Evolutionary conservation across 2,329 filamentous ascomycete genomes (phyloP).

Genomic region (Calonectria montana): DNA sequence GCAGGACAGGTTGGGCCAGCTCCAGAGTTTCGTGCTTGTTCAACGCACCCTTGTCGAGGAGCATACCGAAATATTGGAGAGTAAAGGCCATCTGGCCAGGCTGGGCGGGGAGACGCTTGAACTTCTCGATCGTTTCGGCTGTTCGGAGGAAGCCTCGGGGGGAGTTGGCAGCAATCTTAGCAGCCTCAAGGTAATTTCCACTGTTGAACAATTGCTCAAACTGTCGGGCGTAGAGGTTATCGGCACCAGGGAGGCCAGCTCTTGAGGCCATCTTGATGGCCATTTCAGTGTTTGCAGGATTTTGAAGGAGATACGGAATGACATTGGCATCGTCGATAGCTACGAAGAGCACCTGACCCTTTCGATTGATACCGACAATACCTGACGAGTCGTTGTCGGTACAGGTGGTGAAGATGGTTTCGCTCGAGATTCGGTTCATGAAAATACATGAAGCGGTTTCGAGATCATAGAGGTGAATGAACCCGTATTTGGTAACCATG

Average conservation of each 20-base stretch:
- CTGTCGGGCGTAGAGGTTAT: constrained; percentile 90
- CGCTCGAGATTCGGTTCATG: constrained; percentile 99
- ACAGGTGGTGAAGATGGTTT: constrained; percentile 97
- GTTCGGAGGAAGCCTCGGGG: constrained; percentile 96
- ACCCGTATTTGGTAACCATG: constrained; percentile 98
- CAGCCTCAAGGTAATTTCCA: constrained; percentile 87
- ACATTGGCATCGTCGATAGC: constrained; percentile 92
- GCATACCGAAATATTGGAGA: constrained; percentile 96
- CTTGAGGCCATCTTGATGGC: constrained; percentile 97
- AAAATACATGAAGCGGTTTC: constrained; percentile 97
- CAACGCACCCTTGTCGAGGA: constrained; percentile 92
- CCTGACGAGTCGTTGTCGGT: constrained; percentile 86
- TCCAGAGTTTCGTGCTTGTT: constrained; percentile 96
- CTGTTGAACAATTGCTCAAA: constrained; percentile 88
- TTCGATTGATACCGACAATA: constrained; percentile 95
- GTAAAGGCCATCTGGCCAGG: constrained; percentile 92
- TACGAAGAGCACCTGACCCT: constrained; percentile 95
- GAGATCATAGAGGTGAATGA: constrained; percentile 98
- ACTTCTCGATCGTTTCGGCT: constrained; percentile 92
- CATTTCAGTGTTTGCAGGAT: constrained; percentile 91
- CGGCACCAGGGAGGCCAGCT: constrained; percentile 92
- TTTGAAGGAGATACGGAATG: constrained; percentile 95
- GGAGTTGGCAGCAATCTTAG: constrained; percentile 96
- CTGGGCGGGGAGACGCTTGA: constrained; percentile 86
- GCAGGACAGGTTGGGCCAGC: constrained; percentile 89